A percentile compares a stretch with the other conserved stretches of the same genome.
Conservation (phyloP, 140 eudicot species). For the Erigeron philadelphicus region DNA sequence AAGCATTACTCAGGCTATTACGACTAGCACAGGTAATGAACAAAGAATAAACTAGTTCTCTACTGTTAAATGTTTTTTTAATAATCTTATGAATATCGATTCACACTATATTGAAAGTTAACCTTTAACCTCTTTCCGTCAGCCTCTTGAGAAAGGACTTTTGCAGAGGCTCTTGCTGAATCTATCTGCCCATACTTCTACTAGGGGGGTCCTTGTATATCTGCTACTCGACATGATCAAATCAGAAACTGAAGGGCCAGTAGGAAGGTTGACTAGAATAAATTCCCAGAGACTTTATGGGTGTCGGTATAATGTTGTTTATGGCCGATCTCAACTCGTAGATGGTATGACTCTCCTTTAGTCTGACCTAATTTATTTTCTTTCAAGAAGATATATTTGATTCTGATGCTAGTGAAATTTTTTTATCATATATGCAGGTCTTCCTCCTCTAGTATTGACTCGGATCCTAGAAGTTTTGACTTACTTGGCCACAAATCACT, state of each 20-base stretch:
- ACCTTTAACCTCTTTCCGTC: slow-evolving; percentile 24
- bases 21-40: slow-evolving; percentile 62
- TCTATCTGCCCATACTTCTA: slow-evolving; percentile 70
- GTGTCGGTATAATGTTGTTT: slow-evolving; percentile 81
- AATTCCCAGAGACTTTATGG: slow-evolving; percentile 79
- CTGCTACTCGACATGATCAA: slow-evolving; percentile 68
- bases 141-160: slow-evolving; percentile 81
- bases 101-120: slow-evolving; percentile 17
- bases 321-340: slow-evolving; percentile 75
- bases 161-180: slow-evolving; percentile 87
- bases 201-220: slow-evolving; percentile 57
- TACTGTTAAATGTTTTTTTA: too few relatives aligned
- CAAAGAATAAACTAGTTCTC: too few relatives aligned
- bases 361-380: slow-evolving; percentile 14
- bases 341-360: slow-evolving; percentile 47
- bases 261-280: slow-evolving; percentile 40
- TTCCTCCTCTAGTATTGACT: slow-evolving; percentile 90
- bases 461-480: slow-evolving; percentile 82
- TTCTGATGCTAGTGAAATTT: slow-evolving; percentile 4
- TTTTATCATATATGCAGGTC: slow-evolving; percentile 46
- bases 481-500: slow-evolving; percentile 76
- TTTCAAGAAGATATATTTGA: not conserved
- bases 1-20: slow-evolving; percentile 73
- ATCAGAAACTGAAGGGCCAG: slow-evolving; percentile 47
- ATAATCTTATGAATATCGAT: not conserved